A percentile compares a stretch with the other conserved stretches of the same genome.
Conservation (phyloP, 208 protist species). For the Porcisia hertigi region DNA sequence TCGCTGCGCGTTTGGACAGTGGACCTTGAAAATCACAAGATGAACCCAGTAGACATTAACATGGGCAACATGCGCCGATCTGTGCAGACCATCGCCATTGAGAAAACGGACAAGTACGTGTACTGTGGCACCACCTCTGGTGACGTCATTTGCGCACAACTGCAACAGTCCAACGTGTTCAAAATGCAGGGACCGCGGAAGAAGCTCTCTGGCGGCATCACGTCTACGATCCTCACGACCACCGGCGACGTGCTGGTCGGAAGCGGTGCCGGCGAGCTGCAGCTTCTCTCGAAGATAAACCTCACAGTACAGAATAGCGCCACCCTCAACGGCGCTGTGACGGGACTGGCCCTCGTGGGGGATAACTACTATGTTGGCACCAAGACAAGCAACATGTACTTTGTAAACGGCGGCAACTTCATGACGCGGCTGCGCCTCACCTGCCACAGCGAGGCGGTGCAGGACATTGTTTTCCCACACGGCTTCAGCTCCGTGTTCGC, state of each 20-base stretch:
- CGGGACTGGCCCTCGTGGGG: conserved; percentile 73
- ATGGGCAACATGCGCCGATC: conserved; percentile 88
- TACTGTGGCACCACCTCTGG: conserved; percentile 94
- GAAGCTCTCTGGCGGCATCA: conserved; percentile 85
- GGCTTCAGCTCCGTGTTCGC: conserved; percentile 95
- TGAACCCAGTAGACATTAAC: conserved; percentile 89
- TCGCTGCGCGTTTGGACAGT: conserved; percentile 93
- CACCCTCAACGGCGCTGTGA: conserved; percentile 85
- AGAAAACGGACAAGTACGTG: conserved; percentile 85
- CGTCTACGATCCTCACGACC: conserved; percentile 66
- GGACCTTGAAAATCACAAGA: conserved; percentile 87
- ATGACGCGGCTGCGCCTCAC: conserved; percentile 89
- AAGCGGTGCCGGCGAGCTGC: conserved; percentile 87
- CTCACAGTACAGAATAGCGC: conserved; percentile 76
- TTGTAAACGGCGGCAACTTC: conserved; percentile 90
- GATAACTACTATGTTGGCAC: conserved; percentile 92
- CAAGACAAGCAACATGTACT: conserved; percentile 89
- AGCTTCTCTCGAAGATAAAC: conserved; percentile 89
- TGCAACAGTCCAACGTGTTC: conserved; percentile 82
- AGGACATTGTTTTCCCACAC: conserved; percentile 92
- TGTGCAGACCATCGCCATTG: conserved; percentile 77
- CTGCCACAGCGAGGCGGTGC: conserved; percentile 94
- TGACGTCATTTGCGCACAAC: conserved; percentile 91
- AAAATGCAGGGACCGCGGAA: conserved; percentile 92
- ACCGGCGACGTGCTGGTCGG: conserved; percentile 90